These are phyloP conservation scores for Cyclocybe aegerita DNA, from an alignment of 768 basidiomycete genomes.

Conservation along the genomic window DNA sequence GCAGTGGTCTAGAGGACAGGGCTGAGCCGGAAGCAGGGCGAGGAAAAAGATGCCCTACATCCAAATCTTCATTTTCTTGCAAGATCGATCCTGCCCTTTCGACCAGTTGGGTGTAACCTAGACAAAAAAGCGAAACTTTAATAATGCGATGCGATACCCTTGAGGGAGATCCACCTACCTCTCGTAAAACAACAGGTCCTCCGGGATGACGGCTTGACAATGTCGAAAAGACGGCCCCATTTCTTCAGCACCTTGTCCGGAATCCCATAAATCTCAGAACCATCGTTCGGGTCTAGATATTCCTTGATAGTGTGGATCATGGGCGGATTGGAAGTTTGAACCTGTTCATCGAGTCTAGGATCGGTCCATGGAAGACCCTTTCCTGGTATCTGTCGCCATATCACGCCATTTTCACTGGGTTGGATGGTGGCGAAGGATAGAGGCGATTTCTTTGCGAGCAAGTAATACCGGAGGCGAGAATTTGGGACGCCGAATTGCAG, in stretches of 20 bases:
- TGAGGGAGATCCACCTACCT: conserved; percentile 36
- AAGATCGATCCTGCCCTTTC: conserved; percentile 79
- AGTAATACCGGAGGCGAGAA: conserved; percentile 78
- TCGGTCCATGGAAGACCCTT: conserved; percentile 36
- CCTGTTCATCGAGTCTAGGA: conserved; percentile 24
- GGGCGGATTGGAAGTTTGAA: neutral
- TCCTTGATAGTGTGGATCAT: conserved; percentile 26
- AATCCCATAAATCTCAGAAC: conserved; percentile 34
- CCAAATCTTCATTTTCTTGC: conserved; percentile 64
- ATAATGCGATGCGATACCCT: neutral
- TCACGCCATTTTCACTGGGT: conserved; percentile 8
- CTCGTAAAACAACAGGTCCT: conserved; percentile 82
- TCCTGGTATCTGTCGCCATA: conserved; percentile 60
- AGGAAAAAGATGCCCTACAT: conserved; percentile 41
- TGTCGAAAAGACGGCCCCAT: conserved; percentile 82
- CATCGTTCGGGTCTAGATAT: conserved; percentile 39
- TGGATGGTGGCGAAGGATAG: conserved; percentile 32
- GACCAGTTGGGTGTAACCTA: conserved; percentile 75
- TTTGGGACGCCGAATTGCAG: conserved; percentile 81
- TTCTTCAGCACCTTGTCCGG: conserved; percentile 64
- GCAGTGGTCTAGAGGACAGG: conserved; percentile 49
- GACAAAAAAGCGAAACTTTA: neutral
- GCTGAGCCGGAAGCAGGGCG: neutral
- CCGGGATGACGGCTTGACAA: conserved; percentile 60
- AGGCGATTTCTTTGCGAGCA: conserved; percentile 59